phyloP scores from a whole-genome alignment of 805 yeast species.

The Starmerella scarabaei region DNA sequence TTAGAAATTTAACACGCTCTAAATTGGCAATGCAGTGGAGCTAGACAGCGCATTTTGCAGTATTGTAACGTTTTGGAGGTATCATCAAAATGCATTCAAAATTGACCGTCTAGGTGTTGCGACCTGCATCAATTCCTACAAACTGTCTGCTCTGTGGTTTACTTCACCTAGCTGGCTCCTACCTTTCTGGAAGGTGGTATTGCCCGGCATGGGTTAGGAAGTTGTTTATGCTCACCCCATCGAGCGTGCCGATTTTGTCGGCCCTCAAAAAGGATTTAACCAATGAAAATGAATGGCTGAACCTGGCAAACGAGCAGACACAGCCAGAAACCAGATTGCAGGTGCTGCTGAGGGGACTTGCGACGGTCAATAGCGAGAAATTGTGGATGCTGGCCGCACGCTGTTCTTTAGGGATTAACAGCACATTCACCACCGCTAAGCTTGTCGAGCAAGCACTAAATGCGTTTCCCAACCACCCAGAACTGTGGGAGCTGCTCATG shows the following conservation, averaged over 20 bases:
- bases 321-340: conserved; percentile 1
- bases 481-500: conserved; percentile 11
- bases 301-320: conserved; percentile 6
- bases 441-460: conserved; percentile 7
- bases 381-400: conserved; percentile 6
- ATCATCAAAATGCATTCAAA: no score
- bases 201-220: not conserved
- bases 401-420: not conserved
- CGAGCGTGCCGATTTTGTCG: conserved; percentile 3
- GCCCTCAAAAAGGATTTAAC: conserved; percentile 3
- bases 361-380: conserved; percentile 6
- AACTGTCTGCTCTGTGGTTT: no score
- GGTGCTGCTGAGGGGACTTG: conserved; percentile 10
- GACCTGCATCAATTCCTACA: no score
- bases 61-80: no score
- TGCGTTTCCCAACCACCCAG: conserved; percentile 7
- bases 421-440: not conserved
- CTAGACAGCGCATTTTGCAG: no score
- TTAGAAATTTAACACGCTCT: no score
- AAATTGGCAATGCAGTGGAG: no score
- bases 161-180: no score
- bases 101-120: no score
- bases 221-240: conserved; percentile 1
- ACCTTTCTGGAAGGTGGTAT: no score
- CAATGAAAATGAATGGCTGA: conserved; percentile 8